Evolutionary conservation across 169 alveolate genomes (phyloP).

Genomic region (Nephromyces sp.): DNA sequence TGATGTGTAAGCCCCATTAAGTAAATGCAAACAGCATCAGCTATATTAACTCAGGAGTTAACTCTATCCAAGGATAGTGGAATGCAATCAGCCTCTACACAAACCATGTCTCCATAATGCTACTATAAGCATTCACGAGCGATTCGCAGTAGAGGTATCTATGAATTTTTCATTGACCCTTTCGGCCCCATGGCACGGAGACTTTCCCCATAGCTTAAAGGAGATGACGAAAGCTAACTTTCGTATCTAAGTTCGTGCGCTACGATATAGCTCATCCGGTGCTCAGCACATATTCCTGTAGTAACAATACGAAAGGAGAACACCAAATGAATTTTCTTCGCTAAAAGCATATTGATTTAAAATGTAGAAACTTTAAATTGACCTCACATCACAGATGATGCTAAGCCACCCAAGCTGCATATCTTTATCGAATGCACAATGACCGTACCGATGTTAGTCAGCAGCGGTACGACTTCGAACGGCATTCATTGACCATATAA

Average conservation of each 20-base stretch:
- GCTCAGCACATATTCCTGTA: neutral
- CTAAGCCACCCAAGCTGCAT: neutral
- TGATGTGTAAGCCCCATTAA: neutral
- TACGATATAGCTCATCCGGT: neutral
- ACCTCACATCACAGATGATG: neutral
- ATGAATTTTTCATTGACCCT: neutral
- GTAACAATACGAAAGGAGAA: neutral
- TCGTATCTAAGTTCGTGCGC: neutral
- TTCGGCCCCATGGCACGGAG: constrained; percentile 2
- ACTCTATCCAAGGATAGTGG: neutral
- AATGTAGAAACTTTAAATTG: neutral
- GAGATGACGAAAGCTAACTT: no score
- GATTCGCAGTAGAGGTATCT: neutral
- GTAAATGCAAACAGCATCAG: neutral
- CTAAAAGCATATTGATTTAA: neutral
- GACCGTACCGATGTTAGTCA: neutral
- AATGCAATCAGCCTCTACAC: neutral
- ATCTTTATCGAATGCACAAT: neutral
- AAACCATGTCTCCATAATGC: no score
- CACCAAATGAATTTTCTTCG: neutral
- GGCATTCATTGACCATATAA: neutral
- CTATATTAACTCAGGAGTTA: neutral
- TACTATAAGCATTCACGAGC: no score
- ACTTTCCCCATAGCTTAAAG: neutral
- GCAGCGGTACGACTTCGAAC: neutral